These are phyloP conservation scores for Zymoseptoria pseudotritici DNA, from an alignment of 2,329 filamentous ascomycete genomes.

Conservation along the genomic window DNA sequence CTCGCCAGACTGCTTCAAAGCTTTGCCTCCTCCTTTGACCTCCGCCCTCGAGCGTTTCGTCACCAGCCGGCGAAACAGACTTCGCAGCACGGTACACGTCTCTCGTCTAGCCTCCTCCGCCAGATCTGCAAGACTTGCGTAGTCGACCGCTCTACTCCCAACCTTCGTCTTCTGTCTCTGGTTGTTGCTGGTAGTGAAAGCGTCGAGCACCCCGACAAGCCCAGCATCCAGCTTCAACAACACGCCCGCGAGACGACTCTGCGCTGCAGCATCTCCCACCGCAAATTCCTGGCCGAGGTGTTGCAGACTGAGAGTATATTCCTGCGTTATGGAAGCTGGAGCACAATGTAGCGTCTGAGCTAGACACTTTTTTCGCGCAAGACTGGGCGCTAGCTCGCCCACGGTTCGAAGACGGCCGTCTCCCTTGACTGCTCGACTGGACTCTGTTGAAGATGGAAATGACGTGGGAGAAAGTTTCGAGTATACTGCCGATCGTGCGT, in stretches of 20 bases:
- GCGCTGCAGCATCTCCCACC: conserved; percentile 39
- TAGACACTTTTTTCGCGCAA: neutral
- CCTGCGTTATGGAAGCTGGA: conserved; percentile 3
- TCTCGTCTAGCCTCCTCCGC: conserved; percentile 41
- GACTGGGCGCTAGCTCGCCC: neutral
- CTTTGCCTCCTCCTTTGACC: neutral
- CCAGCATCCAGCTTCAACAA: conserved; percentile 42
- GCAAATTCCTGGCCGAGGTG: conserved; percentile 35
- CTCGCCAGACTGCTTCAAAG: conserved; percentile 5
- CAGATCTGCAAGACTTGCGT: conserved; percentile 37
- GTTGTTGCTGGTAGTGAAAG: conserved; percentile 30
- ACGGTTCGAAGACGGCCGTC: neutral
- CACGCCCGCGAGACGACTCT: conserved; percentile 39
- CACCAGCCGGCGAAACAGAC: conserved; percentile 28
- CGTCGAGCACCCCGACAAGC: conserved; percentile 39
- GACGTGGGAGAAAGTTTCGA: neutral
- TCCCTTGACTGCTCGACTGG: neutral
- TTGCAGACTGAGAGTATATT: conserved; percentile 34
- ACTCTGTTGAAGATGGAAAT: neutral
- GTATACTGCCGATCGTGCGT: neutral
- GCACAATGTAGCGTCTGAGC: neutral
- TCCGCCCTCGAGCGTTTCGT: neutral
- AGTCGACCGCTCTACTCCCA: conserved; percentile 30
- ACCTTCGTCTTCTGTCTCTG: neutral
- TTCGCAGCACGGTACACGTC: conserved; percentile 35